A percentile compares a stretch with the other conserved stretches of the same genome.
Evolutionary conservation across 768 basidiomycete species (phyloP).

Genomic region (Lactifluus volemus): DNA sequence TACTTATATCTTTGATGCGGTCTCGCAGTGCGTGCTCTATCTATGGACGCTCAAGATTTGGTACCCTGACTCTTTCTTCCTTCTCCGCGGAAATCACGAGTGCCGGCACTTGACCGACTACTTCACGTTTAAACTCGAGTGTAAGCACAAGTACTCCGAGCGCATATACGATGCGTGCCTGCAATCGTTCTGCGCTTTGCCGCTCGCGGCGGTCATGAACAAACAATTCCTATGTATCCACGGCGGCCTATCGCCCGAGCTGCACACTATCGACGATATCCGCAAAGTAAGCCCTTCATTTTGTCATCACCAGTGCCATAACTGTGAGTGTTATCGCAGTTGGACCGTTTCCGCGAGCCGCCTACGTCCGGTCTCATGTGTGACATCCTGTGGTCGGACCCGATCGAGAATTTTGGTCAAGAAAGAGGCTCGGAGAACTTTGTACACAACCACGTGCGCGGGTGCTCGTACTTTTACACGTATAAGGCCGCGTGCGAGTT

Average conservation of each 20-base stretch:
- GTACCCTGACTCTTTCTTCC: slow-evolving; percentile 95
- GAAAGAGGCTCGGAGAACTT: slow-evolving; percentile 88
- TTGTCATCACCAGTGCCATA: not conserved
- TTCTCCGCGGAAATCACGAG: slow-evolving; percentile 97
- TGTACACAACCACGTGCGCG: slow-evolving; percentile 92
- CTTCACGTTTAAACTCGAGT: slow-evolving; percentile 98
- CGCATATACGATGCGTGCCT: slow-evolving; percentile 95
- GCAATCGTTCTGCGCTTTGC: slow-evolving; percentile 93
- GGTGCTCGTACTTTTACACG: slow-evolving; percentile 93
- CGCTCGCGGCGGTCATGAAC: slow-evolving; percentile 97
- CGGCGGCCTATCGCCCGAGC: slow-evolving; percentile 90
- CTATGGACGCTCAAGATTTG: slow-evolving; percentile 98
- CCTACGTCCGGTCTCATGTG: slow-evolving; percentile 98
- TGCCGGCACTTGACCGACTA: slow-evolving; percentile 98
- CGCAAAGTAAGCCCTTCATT: slow-evolving; percentile 49
- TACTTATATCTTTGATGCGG: slow-evolving; percentile 8
- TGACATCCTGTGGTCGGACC: slow-evolving; percentile 97
- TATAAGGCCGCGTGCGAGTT: slow-evolving; percentile 97
- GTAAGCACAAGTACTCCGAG: slow-evolving; percentile 99
- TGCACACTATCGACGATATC: slow-evolving; percentile 93
- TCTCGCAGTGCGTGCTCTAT: slow-evolving; percentile 85
- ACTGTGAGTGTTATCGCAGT: slow-evolving; percentile 35
- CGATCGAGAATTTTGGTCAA: slow-evolving; percentile 92
- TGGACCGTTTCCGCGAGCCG: slow-evolving; percentile 97
- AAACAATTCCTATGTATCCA: slow-evolving; percentile 99